Base-by-base conservation (phyloP, 768 basidiomycete species). In the Phaeotremella fagi region DNA sequence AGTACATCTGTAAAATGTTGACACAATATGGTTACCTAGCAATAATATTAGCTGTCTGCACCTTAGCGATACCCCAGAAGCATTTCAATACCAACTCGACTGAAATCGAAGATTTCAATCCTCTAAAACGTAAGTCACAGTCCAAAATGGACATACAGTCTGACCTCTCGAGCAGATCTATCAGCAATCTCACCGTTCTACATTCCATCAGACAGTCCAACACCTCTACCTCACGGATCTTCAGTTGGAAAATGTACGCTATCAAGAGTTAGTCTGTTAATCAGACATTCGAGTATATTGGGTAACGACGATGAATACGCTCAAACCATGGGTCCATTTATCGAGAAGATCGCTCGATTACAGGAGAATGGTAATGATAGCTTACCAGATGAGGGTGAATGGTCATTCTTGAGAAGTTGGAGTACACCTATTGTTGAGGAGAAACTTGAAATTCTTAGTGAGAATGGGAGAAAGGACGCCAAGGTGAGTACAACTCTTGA, bases 221-320 rank as follows among this genome's bases (percentile, higher is more conserved):
- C 69, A 3, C 49, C 61, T 0, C 64, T 76, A 1, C 77, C 77
- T 14, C n/a, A 37, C 14, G 24, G 29, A 31, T 6, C 7, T 6
- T 7, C 7, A 6, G 38, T 11, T 20, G 24, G 55, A 0, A 27
- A 47, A 20, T 76, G 75, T 58, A 59, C 49, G 3, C 63, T 77
- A 26, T 59, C 61, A 2, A 60, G 69, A 0, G 75, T 74, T 0
- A 59, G 71, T 0, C 48, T 77, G n/a, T 64, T 77, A 27, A 63
- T 76, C 27, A 69, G 76, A 27, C 76, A 77, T 61, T 63, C 66
- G 3, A 61, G 63, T 41, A 77, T 77, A 36, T 49, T 66, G 51
- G 73, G 71, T 15, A 77, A 77, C 59, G 75, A 75, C 54, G 76
- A 77, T 50, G 76, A 77, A 42, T 75, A 43, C 42, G 73, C 72